These are phyloP conservation scores for Aspergillus tamarii DNA, from an alignment of 2,329 filamentous ascomycete genomes.

Conservation along the genomic window DNA sequence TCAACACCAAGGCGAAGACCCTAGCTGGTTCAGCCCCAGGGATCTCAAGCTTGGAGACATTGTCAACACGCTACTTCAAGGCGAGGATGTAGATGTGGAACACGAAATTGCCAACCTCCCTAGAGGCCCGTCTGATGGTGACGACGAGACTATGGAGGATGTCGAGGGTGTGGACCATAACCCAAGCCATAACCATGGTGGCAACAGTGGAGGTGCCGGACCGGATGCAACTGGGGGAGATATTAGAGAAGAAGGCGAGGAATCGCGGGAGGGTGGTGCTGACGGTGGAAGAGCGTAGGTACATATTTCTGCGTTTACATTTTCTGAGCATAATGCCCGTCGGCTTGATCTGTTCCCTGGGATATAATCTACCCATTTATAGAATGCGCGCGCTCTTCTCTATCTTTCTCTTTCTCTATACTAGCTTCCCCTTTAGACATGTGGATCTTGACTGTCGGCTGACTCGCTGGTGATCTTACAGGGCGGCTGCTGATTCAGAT, in stretches of 20 bases:
- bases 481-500: conserved; percentile 66
- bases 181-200: conserved; percentile 59
- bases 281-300: conserved; percentile 99
- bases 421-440: background rate
- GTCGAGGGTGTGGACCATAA: conserved; percentile 65
- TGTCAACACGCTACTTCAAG: conserved; percentile 81
- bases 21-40: conserved; percentile 78
- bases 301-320: conserved; percentile 44
- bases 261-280: conserved; percentile 86
- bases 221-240: conserved; percentile 88
- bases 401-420: background rate
- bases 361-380: background rate
- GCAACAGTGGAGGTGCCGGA: conserved; percentile 78
- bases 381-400: background rate
- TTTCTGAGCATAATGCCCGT: conserved; percentile 21
- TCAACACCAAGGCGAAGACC: conserved; percentile 71
- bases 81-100: conserved; percentile 81
- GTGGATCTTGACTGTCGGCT: background rate
- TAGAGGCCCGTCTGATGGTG: conserved; percentile 53
- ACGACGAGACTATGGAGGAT: conserved; percentile 80
- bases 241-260: conserved; percentile 84
- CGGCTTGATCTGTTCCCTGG: background rate
- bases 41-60: conserved; percentile 88
- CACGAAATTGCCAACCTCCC: conserved; percentile 70
- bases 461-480: conserved; percentile 37